phyloP scores from a whole-genome alignment of 1,284 basidiomycete species.

The Golubevia pallescens region DNA sequence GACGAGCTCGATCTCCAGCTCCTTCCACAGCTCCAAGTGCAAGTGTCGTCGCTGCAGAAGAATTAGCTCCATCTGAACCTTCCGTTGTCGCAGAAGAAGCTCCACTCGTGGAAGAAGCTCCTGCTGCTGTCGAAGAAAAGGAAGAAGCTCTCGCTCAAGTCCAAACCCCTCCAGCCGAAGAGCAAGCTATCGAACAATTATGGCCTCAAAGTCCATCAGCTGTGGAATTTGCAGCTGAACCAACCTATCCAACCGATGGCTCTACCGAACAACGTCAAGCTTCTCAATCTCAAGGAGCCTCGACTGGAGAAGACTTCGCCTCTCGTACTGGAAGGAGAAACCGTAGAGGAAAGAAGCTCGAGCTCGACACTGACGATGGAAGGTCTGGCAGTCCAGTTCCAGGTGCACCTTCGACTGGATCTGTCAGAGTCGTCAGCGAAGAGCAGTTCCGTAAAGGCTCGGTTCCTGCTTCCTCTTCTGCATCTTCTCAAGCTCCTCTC shows the following conservation, averaged over 20 bases:
- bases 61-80: constrained; percentile 5
- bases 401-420: background rate
- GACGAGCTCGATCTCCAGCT: constrained; percentile 27
- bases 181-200: constrained; percentile 32
- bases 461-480: background rate
- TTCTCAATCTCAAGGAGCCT: constrained; percentile 19
- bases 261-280: constrained; percentile 16
- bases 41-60: constrained; percentile 15
- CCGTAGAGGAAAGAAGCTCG: background rate
- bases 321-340: background rate
- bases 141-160: background rate
- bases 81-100: constrained; percentile 4
- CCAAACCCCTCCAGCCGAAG: background rate
- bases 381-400: constrained; percentile 1
- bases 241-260: constrained; percentile 18
- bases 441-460: constrained; percentile 29
- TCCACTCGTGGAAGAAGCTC: constrained; percentile 4
- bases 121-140: background rate
- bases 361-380: background rate
- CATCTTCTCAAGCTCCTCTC: constrained; percentile 16
- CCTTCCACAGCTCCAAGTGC: constrained; percentile 2
- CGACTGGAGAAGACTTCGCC: constrained; percentile 5
- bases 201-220: constrained; percentile 51
- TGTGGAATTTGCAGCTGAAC: constrained; percentile 49
- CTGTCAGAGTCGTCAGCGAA: constrained; percentile 35